These are phyloP conservation scores for Podospora tetraspora DNA, from an alignment of 495 filamentous ascomycete genomes.

Conservation along the genomic window DNA sequence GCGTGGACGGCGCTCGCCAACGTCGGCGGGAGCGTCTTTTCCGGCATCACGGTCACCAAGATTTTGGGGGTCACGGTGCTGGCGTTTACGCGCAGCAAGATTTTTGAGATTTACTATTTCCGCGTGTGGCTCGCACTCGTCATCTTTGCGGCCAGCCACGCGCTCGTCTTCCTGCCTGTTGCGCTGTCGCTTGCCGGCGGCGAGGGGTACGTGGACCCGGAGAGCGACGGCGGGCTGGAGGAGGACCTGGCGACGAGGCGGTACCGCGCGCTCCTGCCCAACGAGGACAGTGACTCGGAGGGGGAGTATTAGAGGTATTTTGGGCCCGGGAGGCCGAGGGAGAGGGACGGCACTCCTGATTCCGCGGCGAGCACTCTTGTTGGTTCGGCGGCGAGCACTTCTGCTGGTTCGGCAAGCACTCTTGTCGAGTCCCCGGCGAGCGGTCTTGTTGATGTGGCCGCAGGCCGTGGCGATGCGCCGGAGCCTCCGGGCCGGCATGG, in stretches of 20 bases:
- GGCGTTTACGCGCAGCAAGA: constrained; percentile 93
- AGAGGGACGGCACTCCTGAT: neutral
- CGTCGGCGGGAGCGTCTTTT: constrained; percentile 89
- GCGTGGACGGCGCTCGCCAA: constrained; percentile 91
- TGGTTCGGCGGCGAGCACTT: too few relatives aligned
- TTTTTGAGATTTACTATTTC: constrained; percentile 99
- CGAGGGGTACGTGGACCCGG: constrained; percentile 79
- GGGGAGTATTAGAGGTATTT: constrained; percentile 26
- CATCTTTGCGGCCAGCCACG: constrained; percentile 80
- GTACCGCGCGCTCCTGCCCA: constrained; percentile 41
- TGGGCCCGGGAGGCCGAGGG: neutral
- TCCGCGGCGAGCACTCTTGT: neutral
- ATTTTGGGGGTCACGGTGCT: constrained; percentile 86
- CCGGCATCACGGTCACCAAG: constrained; percentile 94
- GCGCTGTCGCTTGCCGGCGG: constrained; percentile 82
- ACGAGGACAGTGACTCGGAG: constrained; percentile 37
- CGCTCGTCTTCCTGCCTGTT: constrained; percentile 87
- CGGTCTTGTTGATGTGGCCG: too few relatives aligned
- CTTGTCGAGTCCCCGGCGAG: too few relatives aligned
- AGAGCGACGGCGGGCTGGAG: constrained; percentile 76
- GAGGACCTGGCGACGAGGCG: constrained; percentile 62
- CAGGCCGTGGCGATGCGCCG: too few relatives aligned
- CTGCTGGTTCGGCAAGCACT: too few relatives aligned
- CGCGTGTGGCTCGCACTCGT: constrained; percentile 91
- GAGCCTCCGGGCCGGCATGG: too few relatives aligned